A percentile compares a stretch with the other conserved stretches of the same genome.
Conservation (phyloP, 192 early-diverging fungal species). For the Rhizoclosmatium sp. region DNA sequence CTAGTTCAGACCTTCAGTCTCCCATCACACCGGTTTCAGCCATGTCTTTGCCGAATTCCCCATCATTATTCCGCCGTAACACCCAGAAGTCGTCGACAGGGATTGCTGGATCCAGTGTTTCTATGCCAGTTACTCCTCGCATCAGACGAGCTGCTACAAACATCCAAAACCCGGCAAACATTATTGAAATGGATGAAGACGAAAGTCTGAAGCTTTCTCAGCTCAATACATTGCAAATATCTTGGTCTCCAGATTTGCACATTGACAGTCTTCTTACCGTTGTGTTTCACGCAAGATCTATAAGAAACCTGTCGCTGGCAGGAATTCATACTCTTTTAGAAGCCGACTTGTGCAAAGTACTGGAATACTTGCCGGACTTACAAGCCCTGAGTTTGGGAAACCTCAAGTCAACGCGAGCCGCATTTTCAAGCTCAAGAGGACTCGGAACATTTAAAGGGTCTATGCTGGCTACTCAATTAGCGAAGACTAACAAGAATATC, state of each 20-base stretch:
- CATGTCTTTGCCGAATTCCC: slow-evolving; percentile 1
- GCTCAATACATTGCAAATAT: slow-evolving; percentile 10
- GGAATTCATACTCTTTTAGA: slow-evolving; percentile 15
- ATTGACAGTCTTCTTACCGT: neutral
- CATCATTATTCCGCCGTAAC: neutral
- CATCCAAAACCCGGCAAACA: neutral
- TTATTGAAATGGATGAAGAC: neutral
- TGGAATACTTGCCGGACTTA: neutral
- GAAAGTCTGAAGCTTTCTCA: neutral
- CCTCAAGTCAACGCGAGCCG: slow-evolving; percentile 17
- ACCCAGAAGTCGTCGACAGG: neutral
- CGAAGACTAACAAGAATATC: slow-evolving; percentile 9
- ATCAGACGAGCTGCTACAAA: neutral
- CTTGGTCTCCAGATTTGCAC: slow-evolving; percentile 20
- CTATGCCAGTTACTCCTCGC: neutral
- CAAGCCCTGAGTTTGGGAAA: neutral
- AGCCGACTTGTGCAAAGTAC: slow-evolving; percentile 14
- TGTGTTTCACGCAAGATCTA: neutral
- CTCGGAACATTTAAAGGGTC: slow-evolving; percentile 11
- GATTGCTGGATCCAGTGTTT: neutral
- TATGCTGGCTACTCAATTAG: slow-evolving; percentile 1
- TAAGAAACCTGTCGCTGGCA: neutral
- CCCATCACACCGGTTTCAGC: neutral
- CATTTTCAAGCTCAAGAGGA: slow-evolving; percentile 31
- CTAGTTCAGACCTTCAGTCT: neutral